Base-by-base conservation (phyloP, 2,329 filamentous ascomycete genomes). In the Xylariaceae sp. region DNA sequence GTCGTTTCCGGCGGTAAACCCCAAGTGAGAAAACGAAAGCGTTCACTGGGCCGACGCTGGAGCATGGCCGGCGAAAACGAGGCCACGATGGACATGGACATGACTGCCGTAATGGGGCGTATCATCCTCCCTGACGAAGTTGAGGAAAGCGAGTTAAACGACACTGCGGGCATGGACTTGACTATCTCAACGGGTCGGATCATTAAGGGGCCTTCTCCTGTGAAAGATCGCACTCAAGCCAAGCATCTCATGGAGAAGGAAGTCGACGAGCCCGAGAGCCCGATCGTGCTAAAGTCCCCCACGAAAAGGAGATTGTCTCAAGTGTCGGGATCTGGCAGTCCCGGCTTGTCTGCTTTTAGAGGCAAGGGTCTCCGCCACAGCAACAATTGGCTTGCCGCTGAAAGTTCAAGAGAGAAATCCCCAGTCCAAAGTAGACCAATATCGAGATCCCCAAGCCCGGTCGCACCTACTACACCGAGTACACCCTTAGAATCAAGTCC, bases 41-140 rank as follows among this genome's bases (percentile, higher is more conserved):
- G 48, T 6, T 44, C 54, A 13, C 48, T 50, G 26, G 44, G 48
- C 30, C 55, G 53, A 3, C 56, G 56, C 30, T 53, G 52, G 36
- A 56, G 55, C 29, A 43, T 57, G 18, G 40, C 48, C 22, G 62
- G 71, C 43, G 67, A 70, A 4, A 72, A 71, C 43, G 71, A 62
- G 43, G 74, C 78, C 9, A 67, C 74, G 29, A 81, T 85, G 81
- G 82, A 88, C 37, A 81, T 85, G 81, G 82, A 88, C 38, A 81
- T 87, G 65, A 83, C 79, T 2, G 61, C 71, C 19, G 75, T 68
- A 0, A 54, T 81, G 19, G 78, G 78, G 11, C 69, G 68, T n/a
- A 81, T 83, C 33, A 49, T 82, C 17, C 55, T 62, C 2, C 48
- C 63, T 9, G 50, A 57, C 44, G 56, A 61, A 4, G 58, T 59